Conservation (phyloP, 257 asterid species). For the Solanum neorickii region DNA sequence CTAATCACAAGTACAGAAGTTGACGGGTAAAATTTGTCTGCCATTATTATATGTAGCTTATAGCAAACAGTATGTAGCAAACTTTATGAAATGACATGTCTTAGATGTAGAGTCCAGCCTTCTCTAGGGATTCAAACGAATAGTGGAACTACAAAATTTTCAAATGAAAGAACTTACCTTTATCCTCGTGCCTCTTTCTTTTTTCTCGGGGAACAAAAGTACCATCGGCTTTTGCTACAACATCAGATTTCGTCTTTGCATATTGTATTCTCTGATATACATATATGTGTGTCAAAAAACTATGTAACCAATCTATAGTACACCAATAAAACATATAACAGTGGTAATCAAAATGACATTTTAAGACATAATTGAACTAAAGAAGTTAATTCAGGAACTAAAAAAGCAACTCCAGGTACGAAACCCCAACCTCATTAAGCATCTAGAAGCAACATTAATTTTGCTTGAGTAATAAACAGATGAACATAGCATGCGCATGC, state of each 20-base stretch:
- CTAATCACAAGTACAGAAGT: neutral
- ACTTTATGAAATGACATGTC: neutral
- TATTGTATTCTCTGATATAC: conserved; percentile 68
- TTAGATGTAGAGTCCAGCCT: neutral
- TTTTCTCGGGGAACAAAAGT: conserved; percentile 89
- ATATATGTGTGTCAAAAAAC: neutral
- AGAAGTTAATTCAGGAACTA: neutral
- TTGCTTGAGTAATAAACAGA: neutral
- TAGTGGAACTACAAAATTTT: neutral
- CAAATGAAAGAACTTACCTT: conserved; percentile 31
- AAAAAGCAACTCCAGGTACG: neutral
- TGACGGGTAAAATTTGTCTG: neutral
- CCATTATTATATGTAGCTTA: neutral
- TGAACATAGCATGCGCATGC: neutral
- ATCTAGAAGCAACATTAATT: neutral
- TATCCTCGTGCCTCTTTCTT: conserved; percentile 85
- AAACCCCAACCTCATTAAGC: neutral
- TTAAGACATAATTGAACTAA: neutral
- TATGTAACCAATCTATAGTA: neutral
- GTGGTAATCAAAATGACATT: neutral
- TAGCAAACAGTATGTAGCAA: neutral
- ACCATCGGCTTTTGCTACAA: conserved; percentile 83
- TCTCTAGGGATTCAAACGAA: neutral
- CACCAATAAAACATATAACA: neutral
- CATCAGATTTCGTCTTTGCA: conserved; percentile 90